A percentile compares a stretch with the other conserved stretches of the same genome.
Conservation (phyloP, 768 basidiomycete genomes). For the Pleurotus sapidus region DNA sequence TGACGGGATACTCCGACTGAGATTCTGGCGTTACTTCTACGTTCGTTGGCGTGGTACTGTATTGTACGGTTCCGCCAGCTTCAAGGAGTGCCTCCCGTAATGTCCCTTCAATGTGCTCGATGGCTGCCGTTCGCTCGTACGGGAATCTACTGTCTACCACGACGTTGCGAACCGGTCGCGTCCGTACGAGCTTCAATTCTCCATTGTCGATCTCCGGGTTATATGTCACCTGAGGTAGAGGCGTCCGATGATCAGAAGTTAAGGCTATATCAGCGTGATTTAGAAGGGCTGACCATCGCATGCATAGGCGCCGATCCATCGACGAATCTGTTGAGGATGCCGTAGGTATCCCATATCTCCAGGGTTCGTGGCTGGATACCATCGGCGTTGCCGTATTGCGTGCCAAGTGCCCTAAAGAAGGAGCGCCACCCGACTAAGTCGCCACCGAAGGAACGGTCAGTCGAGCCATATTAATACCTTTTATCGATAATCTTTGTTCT, state of each 20-base stretch:
- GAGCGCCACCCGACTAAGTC: not conserved
- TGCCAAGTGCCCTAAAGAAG: not conserved
- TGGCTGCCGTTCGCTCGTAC: constrained; percentile 2
- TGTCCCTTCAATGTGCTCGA: constrained; percentile 6
- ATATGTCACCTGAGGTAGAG: constrained; percentile 7
- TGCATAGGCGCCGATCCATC: constrained; percentile 4
- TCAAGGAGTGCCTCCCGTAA: not conserved
- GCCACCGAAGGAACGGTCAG: not conserved
- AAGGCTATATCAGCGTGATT: not conserved
- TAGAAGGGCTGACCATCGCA: not conserved
- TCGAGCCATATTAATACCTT: not conserved
- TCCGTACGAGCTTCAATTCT: not conserved
- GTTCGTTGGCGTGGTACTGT: not conserved
- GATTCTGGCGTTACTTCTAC: too few species aligned
- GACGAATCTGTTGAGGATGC: constrained; percentile 8
- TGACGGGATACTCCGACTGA: too few species aligned
- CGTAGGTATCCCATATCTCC: constrained; percentile 18
- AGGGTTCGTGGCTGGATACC: constrained; percentile 18
- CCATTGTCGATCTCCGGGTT: constrained; percentile 1
- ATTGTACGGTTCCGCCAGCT: not conserved
- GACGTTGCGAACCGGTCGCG: constrained; percentile 1
- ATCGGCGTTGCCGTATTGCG: constrained; percentile 14
- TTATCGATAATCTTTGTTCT: constrained; percentile 23
- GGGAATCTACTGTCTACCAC: constrained; percentile 3
- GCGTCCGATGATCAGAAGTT: not conserved